Evolutionary conservation across 2,329 filamentous ascomycete species (phyloP).

Genomic region (Aureobasidium subglaciale): DNA sequence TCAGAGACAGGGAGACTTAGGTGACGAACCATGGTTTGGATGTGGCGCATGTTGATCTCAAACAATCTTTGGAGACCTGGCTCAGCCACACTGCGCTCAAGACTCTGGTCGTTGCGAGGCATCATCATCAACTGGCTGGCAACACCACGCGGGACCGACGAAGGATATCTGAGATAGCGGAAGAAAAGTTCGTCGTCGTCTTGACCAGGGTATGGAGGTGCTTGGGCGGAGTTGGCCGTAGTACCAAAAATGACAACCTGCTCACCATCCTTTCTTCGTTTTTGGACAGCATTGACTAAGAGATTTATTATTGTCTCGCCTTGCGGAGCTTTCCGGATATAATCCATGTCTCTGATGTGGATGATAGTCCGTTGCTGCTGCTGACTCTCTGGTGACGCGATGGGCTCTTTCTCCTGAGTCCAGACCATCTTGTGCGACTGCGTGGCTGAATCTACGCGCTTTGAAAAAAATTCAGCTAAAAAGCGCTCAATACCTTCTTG

Average conservation of each 20-base stretch:
- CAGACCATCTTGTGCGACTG: constrained; percentile 9
- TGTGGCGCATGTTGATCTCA: constrained; percentile 58
- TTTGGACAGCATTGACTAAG: constrained; percentile 64
- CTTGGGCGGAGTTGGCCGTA: constrained; percentile 39
- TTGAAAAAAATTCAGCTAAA: constrained; percentile 11
- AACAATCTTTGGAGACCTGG: constrained; percentile 24
- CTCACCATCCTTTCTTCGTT: constrained; percentile 62
- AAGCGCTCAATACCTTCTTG: background rate
- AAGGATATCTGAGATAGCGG: constrained; percentile 4
- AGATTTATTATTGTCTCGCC: constrained; percentile 63
- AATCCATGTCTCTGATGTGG: constrained; percentile 69
- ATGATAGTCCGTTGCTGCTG: constrained; percentile 49
- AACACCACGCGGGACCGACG: background rate
- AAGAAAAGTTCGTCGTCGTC: constrained; percentile 35
- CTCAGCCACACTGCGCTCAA: constrained; percentile 12
- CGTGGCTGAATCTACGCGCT: constrained; percentile 9
- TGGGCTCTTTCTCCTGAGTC: constrained; percentile 2
- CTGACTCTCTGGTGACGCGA: background rate
- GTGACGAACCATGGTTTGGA: constrained; percentile 54
- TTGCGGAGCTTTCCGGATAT: constrained; percentile 62
- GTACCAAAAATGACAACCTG: constrained; percentile 76
- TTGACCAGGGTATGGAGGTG: constrained; percentile 16
- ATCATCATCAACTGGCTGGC: background rate
- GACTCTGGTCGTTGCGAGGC: background rate
- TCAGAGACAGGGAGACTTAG: constrained; percentile 28